Evolutionary conservation across 2,329 filamentous ascomycete genomes (phyloP).

Genomic region (Aspergillus neotritici): DNA sequence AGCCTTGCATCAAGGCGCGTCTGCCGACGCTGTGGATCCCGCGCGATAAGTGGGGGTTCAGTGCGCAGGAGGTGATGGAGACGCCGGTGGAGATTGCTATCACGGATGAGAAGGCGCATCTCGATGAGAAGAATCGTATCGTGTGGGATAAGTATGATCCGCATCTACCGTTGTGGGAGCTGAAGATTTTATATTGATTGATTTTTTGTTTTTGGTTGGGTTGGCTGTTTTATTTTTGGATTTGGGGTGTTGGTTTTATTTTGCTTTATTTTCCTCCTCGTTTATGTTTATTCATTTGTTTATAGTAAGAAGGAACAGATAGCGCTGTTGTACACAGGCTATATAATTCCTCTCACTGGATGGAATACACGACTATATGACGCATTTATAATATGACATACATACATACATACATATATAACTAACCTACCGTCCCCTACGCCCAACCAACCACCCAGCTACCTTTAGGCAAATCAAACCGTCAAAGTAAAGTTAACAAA

Average conservation of each 20-base stretch:
- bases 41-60: slow-evolving; percentile 66
- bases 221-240: background rate
- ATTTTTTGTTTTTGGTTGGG: background rate
- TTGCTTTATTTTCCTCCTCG: background rate
- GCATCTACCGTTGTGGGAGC: slow-evolving; percentile 51
- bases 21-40: slow-evolving; percentile 76
- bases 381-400: background rate
- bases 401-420: background rate
- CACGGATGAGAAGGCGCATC: slow-evolving; percentile 67
- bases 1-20: slow-evolving; percentile 60
- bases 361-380: no score
- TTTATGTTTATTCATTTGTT: no score
- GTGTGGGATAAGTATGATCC: slow-evolving; percentile 55
- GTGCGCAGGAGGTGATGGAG: slow-evolving; percentile 68
- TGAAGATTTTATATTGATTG: slow-evolving; percentile 47
- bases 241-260: background rate
- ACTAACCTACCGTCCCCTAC: background rate
- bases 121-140: slow-evolving; percentile 65
- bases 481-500: slow-evolving; percentile 46
- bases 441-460: background rate
- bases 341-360: no score
- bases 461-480: slow-evolving; percentile 23
- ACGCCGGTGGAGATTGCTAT: slow-evolving; percentile 67
- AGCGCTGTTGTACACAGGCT: no score
- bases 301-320: no score